Conservation (phyloP, 1,284 basidiomycete genomes). For the Apiotrichum sp. region DNA sequence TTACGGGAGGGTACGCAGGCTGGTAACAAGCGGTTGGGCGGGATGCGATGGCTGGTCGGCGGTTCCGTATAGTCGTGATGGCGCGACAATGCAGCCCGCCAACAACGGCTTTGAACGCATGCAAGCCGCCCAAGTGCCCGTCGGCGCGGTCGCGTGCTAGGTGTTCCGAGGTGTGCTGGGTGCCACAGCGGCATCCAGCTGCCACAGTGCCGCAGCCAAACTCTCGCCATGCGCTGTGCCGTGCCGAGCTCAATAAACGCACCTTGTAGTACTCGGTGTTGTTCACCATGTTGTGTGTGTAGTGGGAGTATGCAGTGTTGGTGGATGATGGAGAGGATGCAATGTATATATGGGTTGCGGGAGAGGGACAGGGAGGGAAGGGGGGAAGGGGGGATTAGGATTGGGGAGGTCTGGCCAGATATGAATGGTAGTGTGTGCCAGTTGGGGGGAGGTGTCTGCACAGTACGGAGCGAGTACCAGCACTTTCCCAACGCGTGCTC, state of each 20-base stretch:
- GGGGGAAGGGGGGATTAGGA: no score
- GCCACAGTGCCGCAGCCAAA: not conserved
- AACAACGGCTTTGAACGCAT: no score
- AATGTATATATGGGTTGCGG: not conserved
- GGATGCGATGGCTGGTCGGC: not conserved
- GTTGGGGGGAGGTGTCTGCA: no score
- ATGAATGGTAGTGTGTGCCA: no score
- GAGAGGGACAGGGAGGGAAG: not conserved
- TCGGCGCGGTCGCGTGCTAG: no score
- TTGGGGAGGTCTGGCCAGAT: no score
- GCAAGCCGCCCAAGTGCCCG: no score
- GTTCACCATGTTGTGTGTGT: conserved; percentile 32
- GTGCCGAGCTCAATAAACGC: not conserved
- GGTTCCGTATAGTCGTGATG: no score
- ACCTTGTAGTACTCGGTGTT: conserved; percentile 45
- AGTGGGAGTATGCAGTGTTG: not conserved
- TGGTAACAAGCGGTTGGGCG: not conserved
- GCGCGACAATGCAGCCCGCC: no score
- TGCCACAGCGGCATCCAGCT: not conserved
- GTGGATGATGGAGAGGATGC: not conserved
- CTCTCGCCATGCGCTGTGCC: not conserved
- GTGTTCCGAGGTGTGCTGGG: no score
- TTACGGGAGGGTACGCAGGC: not conserved
- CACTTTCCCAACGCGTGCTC: no score
- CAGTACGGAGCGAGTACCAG: no score